Evolutionary conservation across 2,329 filamentous ascomycete genomes (phyloP).

Genomic region (Penicillium sumatraense): DNA sequence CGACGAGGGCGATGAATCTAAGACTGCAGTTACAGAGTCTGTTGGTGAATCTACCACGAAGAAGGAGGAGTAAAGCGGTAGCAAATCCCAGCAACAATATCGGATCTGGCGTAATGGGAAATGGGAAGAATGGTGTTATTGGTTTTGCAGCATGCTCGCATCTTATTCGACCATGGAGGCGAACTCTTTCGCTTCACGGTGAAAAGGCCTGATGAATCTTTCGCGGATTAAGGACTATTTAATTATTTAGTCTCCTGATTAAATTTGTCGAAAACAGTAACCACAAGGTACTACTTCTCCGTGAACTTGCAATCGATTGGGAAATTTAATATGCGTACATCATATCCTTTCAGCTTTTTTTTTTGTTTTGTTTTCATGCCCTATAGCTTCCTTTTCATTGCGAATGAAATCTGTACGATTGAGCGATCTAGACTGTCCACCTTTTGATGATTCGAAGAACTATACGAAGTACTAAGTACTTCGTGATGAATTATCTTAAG

Average conservation of each 20-base stretch:
- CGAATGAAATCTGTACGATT: constrained; percentile 13
- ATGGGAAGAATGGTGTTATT: constrained; percentile 44
- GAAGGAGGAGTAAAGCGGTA: constrained; percentile 34
- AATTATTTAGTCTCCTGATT: neutral
- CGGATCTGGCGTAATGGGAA: constrained; percentile 41
- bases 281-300: neutral
- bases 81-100: constrained; percentile 29
- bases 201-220: constrained; percentile 9
- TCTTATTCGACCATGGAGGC: constrained; percentile 19
- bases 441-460: no score
- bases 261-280: neutral
- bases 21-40: constrained; percentile 15
- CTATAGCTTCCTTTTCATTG: neutral
- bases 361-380: no score
- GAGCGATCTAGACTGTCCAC: constrained; percentile 4
- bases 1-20: constrained; percentile 19
- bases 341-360: constrained; percentile 6
- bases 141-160: constrained; percentile 28
- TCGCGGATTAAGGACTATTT: constrained; percentile 5
- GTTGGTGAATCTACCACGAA: constrained; percentile 35
- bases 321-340: neutral
- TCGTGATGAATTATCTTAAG: no score
- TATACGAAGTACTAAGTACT: no score
- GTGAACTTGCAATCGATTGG: neutral
- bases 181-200: constrained; percentile 13